phyloP scores from a whole-genome alignment of 768 basidiomycete genomes.

The Cystoderma amianthinum region DNA sequence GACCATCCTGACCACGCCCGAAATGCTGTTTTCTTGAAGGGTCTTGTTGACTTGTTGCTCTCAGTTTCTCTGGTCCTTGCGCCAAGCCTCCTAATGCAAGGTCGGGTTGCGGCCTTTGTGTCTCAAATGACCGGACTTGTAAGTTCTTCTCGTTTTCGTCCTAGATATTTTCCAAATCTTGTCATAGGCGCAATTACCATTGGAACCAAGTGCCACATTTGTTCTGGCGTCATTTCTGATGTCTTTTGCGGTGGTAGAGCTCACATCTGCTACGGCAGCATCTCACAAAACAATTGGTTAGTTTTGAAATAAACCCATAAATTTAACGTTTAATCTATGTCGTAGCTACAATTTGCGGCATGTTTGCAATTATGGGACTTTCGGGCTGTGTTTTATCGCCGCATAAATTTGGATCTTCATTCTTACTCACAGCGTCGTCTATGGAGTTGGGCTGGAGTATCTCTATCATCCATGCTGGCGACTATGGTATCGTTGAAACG shows the following conservation, averaged over 20 bases:
- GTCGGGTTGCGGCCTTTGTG: slow-evolving; percentile 7
- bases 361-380: slow-evolving; percentile 11
- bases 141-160: slow-evolving; percentile 2
- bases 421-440: slow-evolving; percentile 13
- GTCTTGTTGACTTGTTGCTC: slow-evolving; percentile 13
- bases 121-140: slow-evolving; percentile 13
- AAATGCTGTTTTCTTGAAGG: slow-evolving; percentile 12
- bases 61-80: slow-evolving; percentile 12
- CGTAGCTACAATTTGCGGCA: slow-evolving; percentile 14
- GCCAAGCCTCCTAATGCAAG: slow-evolving; percentile 13
- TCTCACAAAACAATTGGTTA: slow-evolving; percentile 16
- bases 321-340: background rate
- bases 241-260: slow-evolving; percentile 13
- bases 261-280: slow-evolving; percentile 12
- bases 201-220: slow-evolving; percentile 8
- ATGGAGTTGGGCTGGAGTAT: slow-evolving; percentile 15
- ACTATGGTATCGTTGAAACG: slow-evolving; percentile 11
- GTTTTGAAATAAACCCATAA: slow-evolving; percentile 1
- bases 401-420: slow-evolving; percentile 12
- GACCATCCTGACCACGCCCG: slow-evolving; percentile 6
- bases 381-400: slow-evolving; percentile 12
- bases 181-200: background rate
- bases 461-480: slow-evolving; percentile 10
- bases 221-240: slow-evolving; percentile 13
- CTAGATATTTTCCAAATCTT: too few species aligned